phyloP scores from a whole-genome alignment of 352 stramenopile species.

The Globisporangium abappressorium region DNA sequence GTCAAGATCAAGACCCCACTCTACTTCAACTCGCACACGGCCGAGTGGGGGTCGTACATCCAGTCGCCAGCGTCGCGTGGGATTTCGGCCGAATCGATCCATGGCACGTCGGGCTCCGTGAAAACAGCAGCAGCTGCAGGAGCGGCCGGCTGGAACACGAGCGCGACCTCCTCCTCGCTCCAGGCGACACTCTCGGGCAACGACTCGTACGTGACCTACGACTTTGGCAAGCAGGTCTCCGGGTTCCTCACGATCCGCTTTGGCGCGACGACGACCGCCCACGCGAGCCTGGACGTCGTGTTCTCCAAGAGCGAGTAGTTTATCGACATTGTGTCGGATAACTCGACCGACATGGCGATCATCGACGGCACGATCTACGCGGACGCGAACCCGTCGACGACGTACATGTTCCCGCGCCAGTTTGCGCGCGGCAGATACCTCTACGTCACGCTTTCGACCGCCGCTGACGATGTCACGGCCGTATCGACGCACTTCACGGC shows the following conservation, averaged over 20 bases:
- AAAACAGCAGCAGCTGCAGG: background rate
- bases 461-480: background rate
- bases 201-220: slow-evolving; percentile 31
- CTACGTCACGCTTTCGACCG: slow-evolving; percentile 2
- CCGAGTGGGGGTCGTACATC: background rate
- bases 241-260: slow-evolving; percentile 33
- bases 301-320: slow-evolving; percentile 33
- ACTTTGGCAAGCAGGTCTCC: slow-evolving; percentile 33
- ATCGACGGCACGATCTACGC: slow-evolving; percentile 39
- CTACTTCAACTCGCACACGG: background rate
- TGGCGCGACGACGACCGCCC: slow-evolving; percentile 7
- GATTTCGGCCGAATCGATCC: background rate
- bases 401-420: background rate
- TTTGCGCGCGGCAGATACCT: slow-evolving; percentile 2
- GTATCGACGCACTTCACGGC: background rate
- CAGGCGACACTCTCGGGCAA: slow-evolving; percentile 27
- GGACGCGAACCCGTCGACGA: slow-evolving; percentile 13
- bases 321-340: slow-evolving; percentile 33
- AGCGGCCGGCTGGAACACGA: background rate
- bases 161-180: background rate
- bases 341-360: slow-evolving; percentile 33
- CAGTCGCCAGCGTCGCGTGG: background rate
- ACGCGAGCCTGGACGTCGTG: slow-evolving; percentile 5
- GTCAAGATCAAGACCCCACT: background rate
- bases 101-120: background rate